Evolutionary conservation across 768 basidiomycete species (phyloP).

Genomic region (Serendipita indica): DNA sequence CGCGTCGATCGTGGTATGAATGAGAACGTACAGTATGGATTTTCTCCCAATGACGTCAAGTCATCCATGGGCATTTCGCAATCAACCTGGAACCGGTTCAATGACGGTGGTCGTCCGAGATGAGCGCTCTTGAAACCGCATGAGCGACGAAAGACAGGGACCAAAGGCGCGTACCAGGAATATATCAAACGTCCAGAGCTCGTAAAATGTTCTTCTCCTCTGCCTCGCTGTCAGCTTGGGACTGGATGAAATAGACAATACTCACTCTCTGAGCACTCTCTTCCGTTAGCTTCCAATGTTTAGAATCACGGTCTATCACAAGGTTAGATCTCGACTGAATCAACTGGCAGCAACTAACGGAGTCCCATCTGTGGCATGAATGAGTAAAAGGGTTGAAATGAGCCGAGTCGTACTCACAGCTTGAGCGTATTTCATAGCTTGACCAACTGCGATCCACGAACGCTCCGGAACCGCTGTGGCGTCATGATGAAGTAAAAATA

Average conservation of each 20-base stretch:
- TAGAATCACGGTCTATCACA: background rate
- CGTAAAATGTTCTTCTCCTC: background rate
- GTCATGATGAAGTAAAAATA: background rate
- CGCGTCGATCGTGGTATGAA: too few species aligned
- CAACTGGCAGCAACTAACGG: background rate
- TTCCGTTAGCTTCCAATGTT: background rate
- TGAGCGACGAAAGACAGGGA: background rate
- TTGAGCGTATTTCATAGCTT: slow-evolving; percentile 3
- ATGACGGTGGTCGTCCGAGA: slow-evolving; percentile 1
- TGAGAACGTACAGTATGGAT: background rate
- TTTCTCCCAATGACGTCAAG: background rate
- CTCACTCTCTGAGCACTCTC: background rate
- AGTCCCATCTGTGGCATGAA: slow-evolving; percentile 10
- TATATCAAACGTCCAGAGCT: slow-evolving; percentile 7
- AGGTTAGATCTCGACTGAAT: background rate
- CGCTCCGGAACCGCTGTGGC: background rate
- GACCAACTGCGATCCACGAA: background rate
- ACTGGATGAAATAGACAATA: background rate
- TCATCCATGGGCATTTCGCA: slow-evolving; percentile 5
- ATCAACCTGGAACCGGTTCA: background rate
- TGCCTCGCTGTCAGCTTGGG: background rate
- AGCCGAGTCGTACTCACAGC: background rate
- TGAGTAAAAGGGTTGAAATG: too few species aligned
- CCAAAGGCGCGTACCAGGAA: background rate
- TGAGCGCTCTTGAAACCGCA: background rate